These are phyloP conservation scores for Skeletonema grethae DNA, from an alignment of 108 stramenopile species.

Conservation along the genomic window DNA sequence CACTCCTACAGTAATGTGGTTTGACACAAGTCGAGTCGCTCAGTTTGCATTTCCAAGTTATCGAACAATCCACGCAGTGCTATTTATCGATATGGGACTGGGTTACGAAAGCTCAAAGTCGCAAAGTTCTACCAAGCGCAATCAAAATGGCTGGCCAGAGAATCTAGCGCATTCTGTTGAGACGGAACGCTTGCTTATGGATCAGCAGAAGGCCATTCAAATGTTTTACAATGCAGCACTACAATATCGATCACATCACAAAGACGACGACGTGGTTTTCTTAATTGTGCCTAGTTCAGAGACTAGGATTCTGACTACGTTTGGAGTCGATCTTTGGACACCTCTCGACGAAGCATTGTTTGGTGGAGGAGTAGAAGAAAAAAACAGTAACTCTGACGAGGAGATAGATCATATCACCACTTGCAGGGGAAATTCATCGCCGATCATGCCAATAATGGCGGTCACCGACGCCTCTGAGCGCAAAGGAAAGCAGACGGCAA, in stretches of 20 bases:
- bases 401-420: slow-evolving; percentile 8
- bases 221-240: slow-evolving; percentile 54
- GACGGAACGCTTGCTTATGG: slow-evolving; percentile 13
- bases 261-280: slow-evolving; percentile 52
- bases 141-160: slow-evolving; percentile 25
- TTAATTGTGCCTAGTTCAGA: slow-evolving; percentile 70
- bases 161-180: slow-evolving; percentile 22
- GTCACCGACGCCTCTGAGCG: slow-evolving; percentile 56
- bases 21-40: slow-evolving; percentile 61
- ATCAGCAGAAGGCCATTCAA: slow-evolving; percentile 38
- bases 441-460: slow-evolving; percentile 53
- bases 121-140: not conserved
- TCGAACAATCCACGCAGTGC: slow-evolving; percentile 57
- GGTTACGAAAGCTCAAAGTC: slow-evolving; percentile 14
- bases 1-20: slow-evolving; percentile 66
- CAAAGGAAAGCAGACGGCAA: slow-evolving; percentile 20
- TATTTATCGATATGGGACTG: slow-evolving; percentile 58
- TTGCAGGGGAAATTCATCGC: slow-evolving; percentile 2
- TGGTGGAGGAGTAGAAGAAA: not conserved
- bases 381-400: not conserved
- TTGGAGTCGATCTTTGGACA: slow-evolving; percentile 81
- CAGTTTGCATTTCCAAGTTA: slow-evolving; percentile 68
- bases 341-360: slow-evolving; percentile 52
- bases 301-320: slow-evolving; percentile 61
- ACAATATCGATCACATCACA: slow-evolving; percentile 24